These are phyloP conservation scores for Nigrospora oryzae DNA, from an alignment of 2,329 filamentous ascomycete genomes.

Conservation along the genomic window DNA sequence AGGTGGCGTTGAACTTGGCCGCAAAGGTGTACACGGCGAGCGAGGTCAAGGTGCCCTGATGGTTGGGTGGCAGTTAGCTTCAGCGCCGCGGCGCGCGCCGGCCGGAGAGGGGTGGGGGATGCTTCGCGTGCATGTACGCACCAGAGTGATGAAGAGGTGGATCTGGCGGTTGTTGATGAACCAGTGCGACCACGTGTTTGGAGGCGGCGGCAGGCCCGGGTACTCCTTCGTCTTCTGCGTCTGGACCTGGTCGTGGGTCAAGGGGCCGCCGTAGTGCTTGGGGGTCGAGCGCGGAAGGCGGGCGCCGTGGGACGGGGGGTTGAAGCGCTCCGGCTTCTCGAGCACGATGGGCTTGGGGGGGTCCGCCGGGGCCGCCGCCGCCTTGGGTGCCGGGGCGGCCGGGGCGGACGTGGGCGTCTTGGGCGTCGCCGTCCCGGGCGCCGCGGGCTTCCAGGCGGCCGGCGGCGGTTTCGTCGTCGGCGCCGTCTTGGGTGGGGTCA, in stretches of 20 bases:
- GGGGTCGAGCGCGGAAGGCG: constrained; percentile 49
- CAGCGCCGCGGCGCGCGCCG: neutral
- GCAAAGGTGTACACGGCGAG: constrained; percentile 68
- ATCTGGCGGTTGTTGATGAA: constrained; percentile 71
- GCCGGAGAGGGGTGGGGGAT: neutral
- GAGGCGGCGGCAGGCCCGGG: constrained; percentile 80
- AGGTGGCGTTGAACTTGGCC: constrained; percentile 70
- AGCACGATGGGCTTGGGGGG: constrained; percentile 58
- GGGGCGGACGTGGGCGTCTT: constrained; percentile 4
- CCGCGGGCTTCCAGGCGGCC: constrained; percentile 6
- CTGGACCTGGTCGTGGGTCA: constrained; percentile 56
- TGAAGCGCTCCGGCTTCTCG: constrained; percentile 82
- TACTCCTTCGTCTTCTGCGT: constrained; percentile 66
- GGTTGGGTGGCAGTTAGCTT: constrained; percentile 1
- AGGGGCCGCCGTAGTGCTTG: constrained; percentile 65
- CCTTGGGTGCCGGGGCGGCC: constrained; percentile 2
- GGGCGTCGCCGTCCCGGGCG: constrained; percentile 1
- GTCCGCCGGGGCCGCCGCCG: constrained; percentile 7
- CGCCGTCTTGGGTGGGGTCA: constrained; percentile 5
- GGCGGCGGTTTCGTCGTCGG: constrained; percentile 8
- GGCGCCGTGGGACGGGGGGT: constrained; percentile 80
- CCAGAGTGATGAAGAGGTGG: constrained; percentile 78
- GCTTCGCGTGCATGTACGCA: constrained; percentile 30
- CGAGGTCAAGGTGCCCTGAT: constrained; percentile 56
- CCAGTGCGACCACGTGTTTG: constrained; percentile 75